phyloP scores from a whole-genome alignment of 2,329 filamentous ascomycete genomes.

The Sclerotinia glacialis region DNA sequence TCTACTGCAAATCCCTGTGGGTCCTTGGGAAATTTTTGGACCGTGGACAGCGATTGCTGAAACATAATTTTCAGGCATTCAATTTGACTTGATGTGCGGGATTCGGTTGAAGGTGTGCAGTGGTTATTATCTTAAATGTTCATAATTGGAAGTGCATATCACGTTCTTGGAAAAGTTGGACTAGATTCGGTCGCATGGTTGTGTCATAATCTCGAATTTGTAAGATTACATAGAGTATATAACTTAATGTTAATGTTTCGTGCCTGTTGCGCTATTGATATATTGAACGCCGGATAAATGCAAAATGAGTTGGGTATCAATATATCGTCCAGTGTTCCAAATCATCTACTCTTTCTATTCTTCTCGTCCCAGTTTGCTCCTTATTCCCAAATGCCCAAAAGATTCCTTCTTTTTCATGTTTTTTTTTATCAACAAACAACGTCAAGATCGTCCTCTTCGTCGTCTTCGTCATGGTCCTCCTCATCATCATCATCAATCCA shows the following conservation, averaged over 20 bases:
- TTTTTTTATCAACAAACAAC: too few species aligned
- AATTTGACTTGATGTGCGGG: not conserved
- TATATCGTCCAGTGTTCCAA: not conserved
- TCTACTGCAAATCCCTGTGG: not conserved
- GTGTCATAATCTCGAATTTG: not conserved
- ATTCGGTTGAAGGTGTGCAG: not conserved
- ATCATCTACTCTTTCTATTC: not conserved
- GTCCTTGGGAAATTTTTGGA: not conserved
- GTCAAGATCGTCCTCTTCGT: not conserved
- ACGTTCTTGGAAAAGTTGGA: not conserved
- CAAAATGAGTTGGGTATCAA: conserved; percentile 22
- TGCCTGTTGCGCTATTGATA: not conserved
- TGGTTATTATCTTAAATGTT: not conserved
- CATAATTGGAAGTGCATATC: not conserved
- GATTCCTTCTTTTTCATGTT: not conserved
- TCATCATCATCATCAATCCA: not conserved
- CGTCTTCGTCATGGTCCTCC: not conserved
- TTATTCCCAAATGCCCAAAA: not conserved
- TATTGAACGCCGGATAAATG: conserved; percentile 12
- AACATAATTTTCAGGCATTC: too few species aligned
- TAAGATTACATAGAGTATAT: conserved; percentile 9
- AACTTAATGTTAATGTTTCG: not conserved
- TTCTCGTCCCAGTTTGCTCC: not conserved
- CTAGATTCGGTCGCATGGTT: not conserved
- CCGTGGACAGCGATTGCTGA: not conserved